Base-by-base conservation (phyloP, 2,329 filamentous ascomycete genomes). In the Onygenales sp. region DNA sequence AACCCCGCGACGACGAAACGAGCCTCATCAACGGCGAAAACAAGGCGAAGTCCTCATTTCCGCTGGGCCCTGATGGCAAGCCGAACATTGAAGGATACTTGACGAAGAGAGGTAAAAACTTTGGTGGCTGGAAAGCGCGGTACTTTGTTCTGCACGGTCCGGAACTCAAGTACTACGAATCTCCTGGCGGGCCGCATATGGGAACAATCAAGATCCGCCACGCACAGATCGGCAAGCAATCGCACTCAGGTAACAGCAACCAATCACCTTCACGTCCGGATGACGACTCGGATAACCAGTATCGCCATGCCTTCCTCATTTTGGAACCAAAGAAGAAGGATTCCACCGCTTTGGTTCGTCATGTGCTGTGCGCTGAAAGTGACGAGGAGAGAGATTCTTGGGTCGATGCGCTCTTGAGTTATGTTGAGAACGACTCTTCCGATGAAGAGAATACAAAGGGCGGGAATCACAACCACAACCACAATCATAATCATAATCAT, bases 301-400 rank as follows among this genome's bases (percentile, higher is more conserved):
- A 95, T 67, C 86, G 93, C 5, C 93, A 98, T 71, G 93, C 93
- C 0, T 98, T 98, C 72, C 76, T 97, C 45, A 87, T 98, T 52
- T 69, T 97, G 51, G 93, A 98, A 66, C 92, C 92, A 1, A 98
- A 98, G 75, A 89, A 90, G 69, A 97, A 95, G 70, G 93, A 98
- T 65, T 90, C 90, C 0, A 84, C 79, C 21, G 90, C 87, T 60
- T 80, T 92, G 51, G 89, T 96, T 27, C 88, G 92, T 59, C 93
- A 98, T 67, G 91, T 98, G 0, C 76, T 98, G 14, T 98, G 93
- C 67, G 92, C 93, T 0, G 93, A 98, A 70, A 97, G 87, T 63
- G 93, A 98, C 63, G 79, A 78, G 55, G 93, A 98, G 73, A 84
- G 93, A 55, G 93, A 98, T 70, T 79, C 85, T 44, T 98, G 93